phyloP scores from a whole-genome alignment of 1,284 basidiomycete genomes.

The Apiotrichum sp. region DNA sequence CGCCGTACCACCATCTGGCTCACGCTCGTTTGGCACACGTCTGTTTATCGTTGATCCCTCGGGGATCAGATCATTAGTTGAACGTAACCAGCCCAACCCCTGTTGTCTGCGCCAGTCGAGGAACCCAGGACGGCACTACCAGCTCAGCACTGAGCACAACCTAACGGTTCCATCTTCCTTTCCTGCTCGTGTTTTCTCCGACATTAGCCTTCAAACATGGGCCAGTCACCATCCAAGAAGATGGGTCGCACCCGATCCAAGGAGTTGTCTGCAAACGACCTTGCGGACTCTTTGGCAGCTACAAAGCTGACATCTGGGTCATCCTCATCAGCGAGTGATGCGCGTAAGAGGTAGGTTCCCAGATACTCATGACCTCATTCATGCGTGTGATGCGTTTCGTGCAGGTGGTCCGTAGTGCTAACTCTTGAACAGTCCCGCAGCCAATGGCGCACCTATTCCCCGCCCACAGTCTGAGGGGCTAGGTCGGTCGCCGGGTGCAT shows the following conservation, averaged over 20 bases:
- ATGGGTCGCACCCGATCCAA: constrained; percentile 48
- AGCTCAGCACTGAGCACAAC: too few relatives aligned
- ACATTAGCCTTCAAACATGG: constrained; percentile 31
- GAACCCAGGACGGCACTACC: too few relatives aligned
- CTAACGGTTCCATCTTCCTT: background rate
- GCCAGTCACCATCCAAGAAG: constrained; percentile 47
- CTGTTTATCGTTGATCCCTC: too few relatives aligned
- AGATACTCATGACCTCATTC: too few relatives aligned
- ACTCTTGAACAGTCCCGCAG: constrained; percentile 1
- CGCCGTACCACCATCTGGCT: too few relatives aligned
- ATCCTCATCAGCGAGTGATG: background rate
- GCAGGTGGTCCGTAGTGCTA: background rate
- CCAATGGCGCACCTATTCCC: background rate
- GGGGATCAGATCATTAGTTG: too few relatives aligned
- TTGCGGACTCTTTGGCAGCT: constrained; percentile 35
- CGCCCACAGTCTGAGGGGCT: background rate
- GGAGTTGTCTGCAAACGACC: constrained; percentile 42
- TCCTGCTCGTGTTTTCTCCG: background rate
- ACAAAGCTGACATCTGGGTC: constrained; percentile 24
- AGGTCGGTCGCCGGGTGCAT: background rate
- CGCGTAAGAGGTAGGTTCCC: constrained; percentile 11
- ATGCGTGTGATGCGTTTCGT: too few relatives aligned
- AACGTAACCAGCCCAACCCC: too few relatives aligned
- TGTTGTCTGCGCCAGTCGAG: too few relatives aligned
- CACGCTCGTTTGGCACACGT: too few relatives aligned